Evolutionary conservation across 768 basidiomycete species (phyloP), one percentile per base, ranked within the genome.

Genomic region (Trametes cinnabarina): DNA sequence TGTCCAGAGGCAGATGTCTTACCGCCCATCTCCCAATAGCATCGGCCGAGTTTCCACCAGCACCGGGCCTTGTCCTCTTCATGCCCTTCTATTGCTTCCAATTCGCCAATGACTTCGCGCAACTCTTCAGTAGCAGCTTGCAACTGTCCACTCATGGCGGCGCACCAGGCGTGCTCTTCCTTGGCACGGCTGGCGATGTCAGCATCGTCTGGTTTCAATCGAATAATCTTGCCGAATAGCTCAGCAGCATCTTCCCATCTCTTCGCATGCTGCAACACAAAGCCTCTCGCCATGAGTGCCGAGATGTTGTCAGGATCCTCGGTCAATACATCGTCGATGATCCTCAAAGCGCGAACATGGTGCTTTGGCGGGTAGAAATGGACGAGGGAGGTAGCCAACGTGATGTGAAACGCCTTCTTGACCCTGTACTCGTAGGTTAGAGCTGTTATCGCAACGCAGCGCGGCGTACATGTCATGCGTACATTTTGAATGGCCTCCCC

Each of bases 311-410:
- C 65, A 0, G 89, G 83, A 37, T 87, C 83, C 32, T 78, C 72
- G 2, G 74, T 64, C 0, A 98, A 80, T 15, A 96, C 79, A 4
- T 86, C 83, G 30, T 90, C 83, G 20, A 98, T 77, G 10, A 97
- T 78, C 17, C 79, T 74, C 23, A 87, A 74, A 1, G 97, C 96
- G 50, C 87, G 84, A 11, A 75, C 64, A 68, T 98, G 96, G 64
- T 98, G 88, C 65, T 94, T 94, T 0, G 96, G 96, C 26, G 95
- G 86, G 70, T 84, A 92, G 47, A 90, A 78, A 66, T 97, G 88
- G 3, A 93, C 89, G 15, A 97, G 79, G 4, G 91, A 84, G 0
- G 84, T 87, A 2, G 85, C 88, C 12, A 96, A 78, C 4, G 79
- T 77, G 11, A 85, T 79, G 57, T 93, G 85, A 67, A 97, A 83